Conservation (phyloP, 495 filamentous ascomycete genomes). For the Aspergillus conjunctus region DNA sequence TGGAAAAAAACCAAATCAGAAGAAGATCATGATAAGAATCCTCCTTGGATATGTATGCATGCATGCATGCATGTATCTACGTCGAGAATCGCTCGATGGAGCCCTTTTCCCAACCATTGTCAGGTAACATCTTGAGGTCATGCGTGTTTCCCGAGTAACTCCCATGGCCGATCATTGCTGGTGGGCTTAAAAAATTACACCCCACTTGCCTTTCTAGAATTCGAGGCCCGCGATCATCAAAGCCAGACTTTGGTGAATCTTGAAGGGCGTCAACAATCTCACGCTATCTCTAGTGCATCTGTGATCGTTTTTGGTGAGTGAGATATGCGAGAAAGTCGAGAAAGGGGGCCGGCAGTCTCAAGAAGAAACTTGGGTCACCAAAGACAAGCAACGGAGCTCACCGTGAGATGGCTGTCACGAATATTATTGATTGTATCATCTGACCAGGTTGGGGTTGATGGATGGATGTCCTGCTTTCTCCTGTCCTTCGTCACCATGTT, state of each 20-base stretch:
- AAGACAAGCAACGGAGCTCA: not conserved
- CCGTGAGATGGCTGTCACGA: not conserved
- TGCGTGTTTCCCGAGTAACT: constrained; percentile 31
- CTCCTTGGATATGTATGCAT: constrained; percentile 4
- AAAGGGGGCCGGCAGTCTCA: not conserved
- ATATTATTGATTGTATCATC: constrained; percentile 8
- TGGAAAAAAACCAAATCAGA: not conserved
- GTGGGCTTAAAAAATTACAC: constrained; percentile 1
- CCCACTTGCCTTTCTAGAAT: constrained; percentile 3
- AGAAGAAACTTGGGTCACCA: not conserved
- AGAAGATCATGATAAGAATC: constrained; percentile 17
- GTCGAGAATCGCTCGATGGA: constrained; percentile 3
- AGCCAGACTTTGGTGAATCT: not conserved
- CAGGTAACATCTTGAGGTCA: constrained; percentile 10
- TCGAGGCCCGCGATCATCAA: not conserved
- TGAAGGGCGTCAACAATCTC: not conserved
- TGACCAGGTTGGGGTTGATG: too few species aligned
- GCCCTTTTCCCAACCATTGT: not conserved
- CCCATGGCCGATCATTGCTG: constrained; percentile 1
- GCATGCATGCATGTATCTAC: constrained; percentile 2
- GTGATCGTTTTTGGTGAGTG: too few species aligned
- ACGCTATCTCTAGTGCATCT: not conserved
- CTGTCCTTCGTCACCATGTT: not conserved
- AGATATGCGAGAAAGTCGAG: too few species aligned
- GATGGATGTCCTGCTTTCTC: not conserved